Percentiles rank a stretch among this genome's conserved stretches.
phyloP scores from a whole-genome alignment of 768 basidiomycete genomes.

The Auricularia heimuer region DNA sequence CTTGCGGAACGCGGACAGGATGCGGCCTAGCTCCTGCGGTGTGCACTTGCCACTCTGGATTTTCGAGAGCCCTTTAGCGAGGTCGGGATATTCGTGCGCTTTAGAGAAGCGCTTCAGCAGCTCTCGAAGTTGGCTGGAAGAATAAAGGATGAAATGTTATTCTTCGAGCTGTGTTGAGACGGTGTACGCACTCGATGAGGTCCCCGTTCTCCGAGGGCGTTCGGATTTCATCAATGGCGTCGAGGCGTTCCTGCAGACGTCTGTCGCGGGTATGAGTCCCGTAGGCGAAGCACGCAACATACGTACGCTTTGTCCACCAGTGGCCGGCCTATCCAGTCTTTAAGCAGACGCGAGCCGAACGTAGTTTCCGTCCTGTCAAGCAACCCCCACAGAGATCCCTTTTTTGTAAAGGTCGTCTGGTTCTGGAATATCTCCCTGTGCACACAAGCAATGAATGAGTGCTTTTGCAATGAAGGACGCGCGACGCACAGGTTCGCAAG shows the following conservation, averaged over 20 bases:
- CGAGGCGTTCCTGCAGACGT: conserved; percentile 55
- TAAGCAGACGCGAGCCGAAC: conserved; percentile 78
- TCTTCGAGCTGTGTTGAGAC: background rate
- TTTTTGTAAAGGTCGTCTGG: conserved; percentile 63
- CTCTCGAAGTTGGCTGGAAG: conserved; percentile 40
- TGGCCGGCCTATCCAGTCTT: conserved; percentile 80
- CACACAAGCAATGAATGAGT: background rate
- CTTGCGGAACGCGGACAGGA: conserved; percentile 68
- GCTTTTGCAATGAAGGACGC: background rate
- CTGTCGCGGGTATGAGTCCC: background rate
- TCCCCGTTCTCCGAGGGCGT: background rate
- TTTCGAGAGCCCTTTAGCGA: conserved; percentile 74
- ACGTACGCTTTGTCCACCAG: conserved; percentile 60
- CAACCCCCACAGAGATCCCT: conserved; percentile 75
- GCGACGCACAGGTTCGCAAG: conserved; percentile 57
- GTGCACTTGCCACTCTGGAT: conserved; percentile 92
- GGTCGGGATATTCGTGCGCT: conserved; percentile 43
- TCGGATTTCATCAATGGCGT: conserved; percentile 76
- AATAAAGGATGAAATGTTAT: background rate
- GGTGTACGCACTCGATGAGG: background rate
- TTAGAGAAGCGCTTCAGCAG: conserved; percentile 48
- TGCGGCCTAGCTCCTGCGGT: conserved; percentile 66
- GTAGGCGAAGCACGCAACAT: background rate
- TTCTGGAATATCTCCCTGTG: conserved; percentile 82
- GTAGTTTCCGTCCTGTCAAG: conserved; percentile 80